Evolutionary conservation across 2,329 filamentous ascomycete genomes (phyloP).

Genomic region (Pyricularia sp.): DNA sequence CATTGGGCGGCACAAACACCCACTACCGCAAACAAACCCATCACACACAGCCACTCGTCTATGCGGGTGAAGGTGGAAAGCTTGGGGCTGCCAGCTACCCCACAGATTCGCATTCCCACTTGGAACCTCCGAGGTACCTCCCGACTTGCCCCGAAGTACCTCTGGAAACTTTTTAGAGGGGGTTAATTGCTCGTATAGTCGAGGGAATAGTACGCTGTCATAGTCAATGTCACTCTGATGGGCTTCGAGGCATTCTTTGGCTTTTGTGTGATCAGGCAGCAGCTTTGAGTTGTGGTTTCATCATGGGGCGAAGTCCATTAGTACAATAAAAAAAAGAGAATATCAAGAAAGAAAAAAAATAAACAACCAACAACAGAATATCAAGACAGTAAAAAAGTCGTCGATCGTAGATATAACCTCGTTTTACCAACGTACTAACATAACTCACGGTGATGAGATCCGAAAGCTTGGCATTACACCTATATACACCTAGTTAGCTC

Average conservation of each 20-base stretch:
- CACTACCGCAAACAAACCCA: neutral
- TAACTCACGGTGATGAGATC: no score
- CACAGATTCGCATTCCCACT: neutral
- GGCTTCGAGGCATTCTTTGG: neutral
- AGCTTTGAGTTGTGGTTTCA: neutral
- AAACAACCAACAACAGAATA: no score
- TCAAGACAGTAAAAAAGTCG: no score
- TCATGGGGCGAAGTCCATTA: no score
- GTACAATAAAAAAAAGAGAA: no score
- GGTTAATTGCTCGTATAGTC: neutral
- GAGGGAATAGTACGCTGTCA: neutral
- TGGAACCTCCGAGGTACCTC: neutral
- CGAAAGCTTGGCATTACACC: no score
- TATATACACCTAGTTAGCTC: no score
- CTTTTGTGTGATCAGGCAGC: neutral
- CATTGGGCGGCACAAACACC: neutral
- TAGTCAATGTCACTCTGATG: neutral
- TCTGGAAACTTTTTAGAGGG: neutral
- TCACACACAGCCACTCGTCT: neutral
- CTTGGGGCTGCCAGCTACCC: neutral
- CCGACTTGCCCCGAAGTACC: neutral
- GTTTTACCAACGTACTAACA: no score
- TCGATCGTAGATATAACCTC: no score
- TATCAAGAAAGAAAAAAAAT: no score
- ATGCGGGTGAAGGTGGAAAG: neutral